These are phyloP conservation scores for Raphidocelis subcapitata DNA, from an alignment of 139 green algal genomes.

Conservation along the genomic window DNA sequence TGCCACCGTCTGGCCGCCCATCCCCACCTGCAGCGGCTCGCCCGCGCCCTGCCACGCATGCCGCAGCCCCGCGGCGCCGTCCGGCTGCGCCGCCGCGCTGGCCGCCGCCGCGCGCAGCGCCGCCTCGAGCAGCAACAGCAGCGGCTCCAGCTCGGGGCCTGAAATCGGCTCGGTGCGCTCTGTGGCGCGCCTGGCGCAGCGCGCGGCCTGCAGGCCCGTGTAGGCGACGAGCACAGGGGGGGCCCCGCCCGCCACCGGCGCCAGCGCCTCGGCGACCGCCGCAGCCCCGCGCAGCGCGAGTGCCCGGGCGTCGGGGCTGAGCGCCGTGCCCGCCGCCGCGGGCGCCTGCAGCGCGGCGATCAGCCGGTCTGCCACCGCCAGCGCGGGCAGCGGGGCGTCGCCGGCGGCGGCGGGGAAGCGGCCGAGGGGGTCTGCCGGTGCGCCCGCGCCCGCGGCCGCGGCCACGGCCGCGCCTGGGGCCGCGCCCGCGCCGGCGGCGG, in stretches of 20 bases:
- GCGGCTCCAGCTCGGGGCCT: neutral
- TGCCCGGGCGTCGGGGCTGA: neutral
- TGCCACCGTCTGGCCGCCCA: no score
- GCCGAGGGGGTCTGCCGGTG: neutral
- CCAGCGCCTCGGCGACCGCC: neutral
- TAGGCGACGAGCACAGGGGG: neutral
- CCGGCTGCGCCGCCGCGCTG: neutral
- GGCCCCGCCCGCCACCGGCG: neutral
- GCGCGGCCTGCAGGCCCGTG: neutral
- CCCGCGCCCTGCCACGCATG: slow-evolving; percentile 3
- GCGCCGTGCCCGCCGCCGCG: neutral
- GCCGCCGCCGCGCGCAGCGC: slow-evolving; percentile 14
- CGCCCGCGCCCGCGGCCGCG: slow-evolving; percentile 6
- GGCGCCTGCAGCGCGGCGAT: neutral
- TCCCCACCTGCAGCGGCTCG: slow-evolving; percentile 17
- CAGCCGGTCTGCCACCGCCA: neutral
- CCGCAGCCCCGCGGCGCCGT: neutral
- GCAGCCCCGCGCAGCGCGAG: neutral
- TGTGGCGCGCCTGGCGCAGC: neutral
- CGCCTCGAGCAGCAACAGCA: slow-evolving; percentile 5
- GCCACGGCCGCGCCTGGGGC: neutral
- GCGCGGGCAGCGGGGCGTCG: neutral
- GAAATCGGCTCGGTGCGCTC: no score
- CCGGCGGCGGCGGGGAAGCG: neutral
- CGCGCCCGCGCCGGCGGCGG: neutral